These are phyloP conservation scores for Helianthus tuberosus DNA, from an alignment of 129 eudicot genomes.

Conservation along the genomic window DNA sequence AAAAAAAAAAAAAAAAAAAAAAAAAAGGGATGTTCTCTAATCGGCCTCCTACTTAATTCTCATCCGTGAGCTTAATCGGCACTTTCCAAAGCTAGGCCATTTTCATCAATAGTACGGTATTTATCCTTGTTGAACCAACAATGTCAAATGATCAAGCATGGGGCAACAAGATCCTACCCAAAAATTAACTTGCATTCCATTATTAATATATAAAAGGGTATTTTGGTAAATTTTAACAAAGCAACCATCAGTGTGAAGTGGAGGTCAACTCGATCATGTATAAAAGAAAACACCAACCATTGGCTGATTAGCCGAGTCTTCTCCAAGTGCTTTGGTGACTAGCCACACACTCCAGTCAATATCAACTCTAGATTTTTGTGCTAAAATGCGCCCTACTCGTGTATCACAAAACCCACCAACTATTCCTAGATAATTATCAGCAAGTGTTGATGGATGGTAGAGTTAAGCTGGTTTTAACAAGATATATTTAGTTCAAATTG, in stretches of 20 bases:
- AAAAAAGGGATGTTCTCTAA: too few species aligned
- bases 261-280: slow-evolving; percentile 19
- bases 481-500: too few species aligned
- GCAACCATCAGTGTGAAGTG: slow-evolving; percentile 5
- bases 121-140: neutral
- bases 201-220: neutral
- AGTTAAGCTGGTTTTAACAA: too few species aligned
- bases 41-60: too few species aligned
- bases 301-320: slow-evolving; percentile 1
- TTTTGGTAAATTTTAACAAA: neutral
- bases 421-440: neutral
- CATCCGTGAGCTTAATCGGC: neutral
- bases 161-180: neutral
- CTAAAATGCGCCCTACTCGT: slow-evolving; percentile 18
- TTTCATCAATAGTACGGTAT: neutral
- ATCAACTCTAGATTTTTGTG: slow-evolving; percentile 4
- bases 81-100: neutral
- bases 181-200: neutral
- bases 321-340: slow-evolving; percentile 24
- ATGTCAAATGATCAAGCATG: neutral
- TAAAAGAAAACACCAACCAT: neutral
- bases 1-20: too few species aligned
- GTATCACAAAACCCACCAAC: slow-evolving; percentile 24
- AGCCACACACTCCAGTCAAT: slow-evolving; percentile 15
- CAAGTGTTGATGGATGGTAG: too few species aligned